A percentile compares a stretch with the other conserved stretches of the same genome.
Conservation (phyloP, 2,329 filamentous ascomycete genomes). For the Ploettnerulaceae sp. region DNA sequence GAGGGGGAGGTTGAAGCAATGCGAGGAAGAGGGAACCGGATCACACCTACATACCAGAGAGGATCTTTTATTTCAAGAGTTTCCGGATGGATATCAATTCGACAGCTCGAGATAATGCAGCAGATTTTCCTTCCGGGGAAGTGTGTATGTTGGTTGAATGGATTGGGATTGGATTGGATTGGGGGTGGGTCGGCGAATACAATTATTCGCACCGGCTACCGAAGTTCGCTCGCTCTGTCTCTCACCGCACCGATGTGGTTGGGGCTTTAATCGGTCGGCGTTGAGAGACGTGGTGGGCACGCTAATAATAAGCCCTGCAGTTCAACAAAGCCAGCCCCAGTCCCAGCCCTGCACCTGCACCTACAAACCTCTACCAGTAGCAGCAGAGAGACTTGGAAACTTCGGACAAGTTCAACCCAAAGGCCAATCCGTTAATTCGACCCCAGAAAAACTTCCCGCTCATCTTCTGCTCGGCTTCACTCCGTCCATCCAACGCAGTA, state of each 20-base stretch:
- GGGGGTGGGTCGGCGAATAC: conserved; percentile 7
- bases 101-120: too few relatives aligned
- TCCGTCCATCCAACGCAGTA: background rate
- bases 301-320: conserved; percentile 4
- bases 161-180: background rate
- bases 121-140: too few relatives aligned
- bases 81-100: conserved; percentile 2
- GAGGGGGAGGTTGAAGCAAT: conserved; percentile 7
- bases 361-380: background rate
- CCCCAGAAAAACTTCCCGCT: conserved; percentile 4
- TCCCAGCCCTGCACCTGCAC: background rate
- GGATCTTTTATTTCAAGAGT: conserved; percentile 8
- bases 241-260: too few relatives aligned
- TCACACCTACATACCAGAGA: conserved; percentile 15
- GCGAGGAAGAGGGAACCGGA: conserved; percentile 5
- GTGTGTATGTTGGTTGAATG: background rate
- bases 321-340: conserved; percentile 8
- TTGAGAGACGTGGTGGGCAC: conserved; percentile 7
- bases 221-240: too few relatives aligned
- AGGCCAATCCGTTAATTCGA: too few relatives aligned
- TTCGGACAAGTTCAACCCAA: too few relatives aligned
- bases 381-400: background rate
- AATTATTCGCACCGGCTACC: conserved; percentile 1
- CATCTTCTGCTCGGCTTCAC: background rate
- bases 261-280: conserved; percentile 2